Base-by-base conservation (phyloP, 75 land plant species). In the Pseudotsuga menziesii region DNA sequence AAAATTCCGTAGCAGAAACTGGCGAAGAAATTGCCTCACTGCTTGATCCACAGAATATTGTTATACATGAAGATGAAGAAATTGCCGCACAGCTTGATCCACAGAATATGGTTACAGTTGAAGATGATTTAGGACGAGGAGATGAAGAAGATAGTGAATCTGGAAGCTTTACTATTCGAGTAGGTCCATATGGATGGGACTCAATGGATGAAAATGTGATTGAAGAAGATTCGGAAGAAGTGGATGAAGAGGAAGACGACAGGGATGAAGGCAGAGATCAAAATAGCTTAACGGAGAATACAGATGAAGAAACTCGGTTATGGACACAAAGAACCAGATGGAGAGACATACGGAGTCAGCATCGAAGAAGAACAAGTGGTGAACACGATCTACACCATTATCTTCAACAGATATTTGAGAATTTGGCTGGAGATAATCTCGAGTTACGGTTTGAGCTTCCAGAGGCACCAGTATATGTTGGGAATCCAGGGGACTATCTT, bases 111-210 rank as follows among this genome's bases (percentile, higher is more conserved):
- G 19, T 64, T 7, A 69, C 72, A 8, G 3, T 16, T 41, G 72
- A 39, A n/a, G 72, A 69, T 17, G 72, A 69, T 69, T 9, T 41
- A 44, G 72, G 52, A 41, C 79, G 72, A 12, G 76, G 75, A 59
- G 83, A 78, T 70, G 76, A 78, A 44, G 91, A 56, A n/a, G 80
- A 82, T 5, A 88, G 80, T 83, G 93, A 90, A 44, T 84, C 85
- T 57, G 90, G 86, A 55, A 83, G 84, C 61, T 90, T 88, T 66
- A 88, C 83, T 29, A 85, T 85, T 83, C 84, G 76, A 74, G 84
- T 84, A 3, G 85, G 88, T 7, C 57, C 82, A 2, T 55, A 82
- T 22, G 89, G 75, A 3, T 92, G 92, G 94, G 78, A 81, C 77
- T 89, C 82, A 20, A 89, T 89, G 9, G 78, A 83, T 12, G 86